A percentile compares a stretch with the other conserved stretches of the same genome.
Conservation (phyloP, 2,329 filamentous ascomycete species). For the Monosporascus sp. region DNA sequence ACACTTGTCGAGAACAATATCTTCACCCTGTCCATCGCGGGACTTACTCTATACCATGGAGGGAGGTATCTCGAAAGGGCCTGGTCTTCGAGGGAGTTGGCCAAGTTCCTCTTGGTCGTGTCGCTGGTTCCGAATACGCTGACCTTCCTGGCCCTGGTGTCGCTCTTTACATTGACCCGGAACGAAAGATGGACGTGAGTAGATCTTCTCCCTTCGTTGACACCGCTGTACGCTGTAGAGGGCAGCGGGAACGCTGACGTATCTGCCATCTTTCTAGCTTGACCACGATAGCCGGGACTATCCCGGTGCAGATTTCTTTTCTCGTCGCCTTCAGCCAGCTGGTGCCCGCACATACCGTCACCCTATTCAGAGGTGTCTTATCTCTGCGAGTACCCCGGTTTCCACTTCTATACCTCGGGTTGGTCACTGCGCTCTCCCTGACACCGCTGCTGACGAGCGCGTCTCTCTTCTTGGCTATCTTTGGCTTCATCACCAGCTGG, state of each 20-base stretch:
- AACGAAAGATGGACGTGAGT: conserved; percentile 66
- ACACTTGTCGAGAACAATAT: conserved; percentile 91
- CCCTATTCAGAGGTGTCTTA: conserved; percentile 80
- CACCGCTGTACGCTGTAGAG: too few relatives aligned
- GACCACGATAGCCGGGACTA: conserved; percentile 80
- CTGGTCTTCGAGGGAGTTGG: conserved; percentile 89
- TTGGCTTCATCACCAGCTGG: conserved; percentile 85
- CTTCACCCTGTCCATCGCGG: conserved; percentile 75
- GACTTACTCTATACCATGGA: conserved; percentile 78
- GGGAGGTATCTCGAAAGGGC: conserved; percentile 93
- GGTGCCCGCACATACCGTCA: conserved; percentile 93
- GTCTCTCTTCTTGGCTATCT: conserved; percentile 71
- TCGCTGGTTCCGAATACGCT: conserved; percentile 75
- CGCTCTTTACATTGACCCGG: conserved; percentile 66
- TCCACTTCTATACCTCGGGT: conserved; percentile 67
- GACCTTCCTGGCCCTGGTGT: conserved; percentile 66
- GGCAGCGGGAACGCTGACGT: conserved; percentile 5
- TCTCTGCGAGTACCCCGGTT: conserved; percentile 78
- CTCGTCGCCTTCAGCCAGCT: conserved; percentile 97
- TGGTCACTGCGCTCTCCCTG: conserved; percentile 60
- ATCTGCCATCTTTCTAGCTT: conserved; percentile 43
- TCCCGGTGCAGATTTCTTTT: conserved; percentile 86
- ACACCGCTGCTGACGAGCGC: conserved; percentile 61
- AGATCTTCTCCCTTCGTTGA: not conserved
- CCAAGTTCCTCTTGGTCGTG: conserved; percentile 77